Evolutionary conservation across 2,329 filamentous ascomycete genomes (phyloP), one percentile per base, ranked within the genome.

Genomic region (Chaetothyriales sp.): DNA sequence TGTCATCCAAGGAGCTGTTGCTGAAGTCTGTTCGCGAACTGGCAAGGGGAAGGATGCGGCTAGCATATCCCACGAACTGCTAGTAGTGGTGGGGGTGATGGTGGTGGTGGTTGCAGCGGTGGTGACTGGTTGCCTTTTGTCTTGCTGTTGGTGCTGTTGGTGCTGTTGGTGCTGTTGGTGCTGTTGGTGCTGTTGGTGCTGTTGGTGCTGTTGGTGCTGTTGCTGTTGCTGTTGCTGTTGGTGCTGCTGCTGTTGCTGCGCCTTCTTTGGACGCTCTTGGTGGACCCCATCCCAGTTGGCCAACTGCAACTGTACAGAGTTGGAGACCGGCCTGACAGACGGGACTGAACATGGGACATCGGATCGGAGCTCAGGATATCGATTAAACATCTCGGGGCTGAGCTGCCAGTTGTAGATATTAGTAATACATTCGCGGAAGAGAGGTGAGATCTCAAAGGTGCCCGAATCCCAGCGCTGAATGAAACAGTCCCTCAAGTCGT

Each of bases 321-420:
- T 39, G 10, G 32, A 39, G 9, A 15, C 15, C 12, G 32, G 12
- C 32, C 32, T 15, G 32, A 15, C 10, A 15, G 10, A 49, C 25
- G 1, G 52, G 52, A 18, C 43, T 18, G 26, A 46, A 53, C 20
- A 53, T 53, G 58, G 58, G 43, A 60, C 57, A 28, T 60, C 58
- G 25, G 46, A 50, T 39, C 53, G 53, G 12, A 60, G 32, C 46
- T 60, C 58, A 5, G 58, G 58, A 42, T 52, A 60, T 8, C 52
- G 53, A 19, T 50, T 43, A 47, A 60, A 57, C 19, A 60, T 53
- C 26, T 59, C 58, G 0, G 49, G 50, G 5, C 54, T 51, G 57
- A 60, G 56, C 1, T 55, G 53, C 58, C 58, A 60, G 26, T 45
- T 49, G 49, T 49, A 53, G 42, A 60, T 60, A 50, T 60, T 54